Evolutionary conservation across 257 asterid species (phyloP).

Genomic region (Leptodermis oblonga): DNA sequence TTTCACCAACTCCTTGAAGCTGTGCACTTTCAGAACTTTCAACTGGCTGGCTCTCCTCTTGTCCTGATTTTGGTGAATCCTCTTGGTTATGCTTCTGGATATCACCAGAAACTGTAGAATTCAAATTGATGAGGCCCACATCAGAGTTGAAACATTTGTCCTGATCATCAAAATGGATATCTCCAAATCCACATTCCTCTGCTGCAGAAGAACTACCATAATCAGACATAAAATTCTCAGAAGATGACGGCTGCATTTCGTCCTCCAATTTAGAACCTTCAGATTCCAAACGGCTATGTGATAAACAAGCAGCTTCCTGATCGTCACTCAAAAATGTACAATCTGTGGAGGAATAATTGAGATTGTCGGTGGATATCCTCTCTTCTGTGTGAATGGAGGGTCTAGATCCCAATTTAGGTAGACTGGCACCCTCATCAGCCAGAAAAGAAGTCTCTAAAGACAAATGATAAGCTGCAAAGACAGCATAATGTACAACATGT

Average conservation of each 20-base stretch:
- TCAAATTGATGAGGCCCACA: constrained; percentile 15
- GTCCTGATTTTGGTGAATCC: constrained; percentile 20
- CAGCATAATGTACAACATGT: constrained; percentile 68
- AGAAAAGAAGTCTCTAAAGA: constrained; percentile 87
- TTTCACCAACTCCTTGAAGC: constrained; percentile 32
- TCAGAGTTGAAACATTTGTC: constrained; percentile 35
- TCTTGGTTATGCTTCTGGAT: constrained; percentile 10
- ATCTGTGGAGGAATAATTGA: constrained; percentile 27
- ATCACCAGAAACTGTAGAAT: constrained; percentile 13
- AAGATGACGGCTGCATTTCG: constrained; percentile 45
- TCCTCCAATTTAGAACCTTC: constrained; percentile 42
- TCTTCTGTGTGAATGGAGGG: constrained; percentile 33
- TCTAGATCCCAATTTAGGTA: constrained; percentile 45
- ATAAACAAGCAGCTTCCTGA: constrained; percentile 25
- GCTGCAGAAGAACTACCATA: constrained; percentile 31
- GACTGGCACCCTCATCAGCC: constrained; percentile 91
- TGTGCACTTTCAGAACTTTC: constrained; percentile 34
- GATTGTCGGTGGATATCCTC: constrained; percentile 28
- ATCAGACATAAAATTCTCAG: constrained; percentile 32
- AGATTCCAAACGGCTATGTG: constrained; percentile 28
- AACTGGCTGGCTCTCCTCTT: constrained; percentile 35
- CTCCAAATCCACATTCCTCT: constrained; percentile 34
- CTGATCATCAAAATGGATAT: constrained; percentile 37
- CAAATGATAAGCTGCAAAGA: constrained; percentile 94
- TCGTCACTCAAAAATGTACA: constrained; percentile 19